phyloP scores from a whole-genome alignment of 306 rosid species.

The Pyrus communis region DNA sequence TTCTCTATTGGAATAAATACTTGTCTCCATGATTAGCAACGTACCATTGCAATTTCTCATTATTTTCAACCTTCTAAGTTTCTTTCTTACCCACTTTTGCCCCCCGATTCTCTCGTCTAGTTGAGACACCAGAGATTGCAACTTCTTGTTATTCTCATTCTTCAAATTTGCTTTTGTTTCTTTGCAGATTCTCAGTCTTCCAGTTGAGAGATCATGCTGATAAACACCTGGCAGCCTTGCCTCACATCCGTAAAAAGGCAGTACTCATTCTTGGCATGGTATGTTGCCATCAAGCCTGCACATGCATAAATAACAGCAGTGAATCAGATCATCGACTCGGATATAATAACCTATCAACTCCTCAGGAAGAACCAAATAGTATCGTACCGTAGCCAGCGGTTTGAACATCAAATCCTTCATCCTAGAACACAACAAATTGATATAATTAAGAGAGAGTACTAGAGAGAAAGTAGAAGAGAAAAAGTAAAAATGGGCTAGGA shows the following conservation, averaged over 20 bases:
- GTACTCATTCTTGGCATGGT: constrained; percentile 93
- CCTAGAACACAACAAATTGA: constrained; percentile 35
- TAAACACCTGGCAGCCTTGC: constrained; percentile 74
- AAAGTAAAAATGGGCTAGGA: background rate
- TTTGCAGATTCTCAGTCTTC: constrained; percentile 39
- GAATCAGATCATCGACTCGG: constrained; percentile 1
- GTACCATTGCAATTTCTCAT: background rate
- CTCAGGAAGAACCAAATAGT: background rate
- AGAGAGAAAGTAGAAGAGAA: background rate
- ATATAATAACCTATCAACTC: background rate
- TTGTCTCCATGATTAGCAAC: background rate
- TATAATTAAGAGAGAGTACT: background rate
- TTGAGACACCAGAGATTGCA: background rate
- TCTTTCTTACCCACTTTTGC: background rate
- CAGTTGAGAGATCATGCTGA: constrained; percentile 56
- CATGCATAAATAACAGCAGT: constrained; percentile 4
- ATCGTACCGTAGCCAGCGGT: constrained; percentile 77
- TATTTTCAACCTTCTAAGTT: background rate
- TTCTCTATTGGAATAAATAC: background rate
- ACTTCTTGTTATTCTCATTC: background rate
- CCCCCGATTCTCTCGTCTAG: background rate
- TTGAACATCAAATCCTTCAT: constrained; percentile 92
- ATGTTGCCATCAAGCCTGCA: constrained; percentile 78
- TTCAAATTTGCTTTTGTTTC: background rate
- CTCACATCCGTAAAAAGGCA: constrained; percentile 75